Conservation (phyloP, 1,139 yeast species). For the Kurtzmaniella quercitrusa region DNA sequence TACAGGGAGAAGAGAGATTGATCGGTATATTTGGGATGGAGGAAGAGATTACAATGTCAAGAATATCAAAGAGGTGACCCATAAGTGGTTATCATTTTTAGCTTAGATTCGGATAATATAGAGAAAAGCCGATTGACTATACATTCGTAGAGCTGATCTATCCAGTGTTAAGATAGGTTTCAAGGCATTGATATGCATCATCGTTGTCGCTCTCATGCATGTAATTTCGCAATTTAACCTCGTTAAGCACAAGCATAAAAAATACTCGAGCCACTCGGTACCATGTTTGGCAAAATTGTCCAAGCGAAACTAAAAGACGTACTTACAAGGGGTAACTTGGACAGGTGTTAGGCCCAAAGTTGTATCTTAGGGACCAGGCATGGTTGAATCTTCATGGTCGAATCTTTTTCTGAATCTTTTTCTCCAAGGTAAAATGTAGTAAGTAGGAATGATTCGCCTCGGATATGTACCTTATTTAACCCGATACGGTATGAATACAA, state of each 20-base stretch:
- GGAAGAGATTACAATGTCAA: conserved; percentile 42
- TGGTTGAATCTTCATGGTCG: too few relatives aligned
- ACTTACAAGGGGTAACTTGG: too few relatives aligned
- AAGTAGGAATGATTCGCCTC: too few relatives aligned
- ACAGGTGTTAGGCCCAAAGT: too few relatives aligned
- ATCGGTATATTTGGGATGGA: conserved; percentile 66
- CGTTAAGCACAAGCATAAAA: not conserved
- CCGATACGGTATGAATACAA: too few relatives aligned
- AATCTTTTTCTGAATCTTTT: too few relatives aligned
- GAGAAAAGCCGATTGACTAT: too few relatives aligned
- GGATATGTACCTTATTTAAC: too few relatives aligned
- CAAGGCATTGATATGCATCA: not conserved
- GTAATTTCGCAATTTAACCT: not conserved
- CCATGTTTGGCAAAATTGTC: not conserved
- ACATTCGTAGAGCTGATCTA: too few relatives aligned
- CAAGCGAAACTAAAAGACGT: not conserved
- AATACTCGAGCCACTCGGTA: not conserved
- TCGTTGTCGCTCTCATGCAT: not conserved
- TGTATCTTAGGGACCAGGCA: too few relatives aligned
- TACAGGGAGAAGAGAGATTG: conserved; percentile 74
- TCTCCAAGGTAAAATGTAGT: too few relatives aligned
- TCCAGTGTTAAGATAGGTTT: too few relatives aligned
- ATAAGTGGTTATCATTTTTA: conserved; percentile 32
- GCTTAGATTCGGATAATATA: conserved; percentile 19
- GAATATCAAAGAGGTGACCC: conserved; percentile 32